A percentile compares a stretch with the other conserved stretches of the same genome.
Conservation (phyloP, 106 monocot genomes). For the Agapanthus africanus region DNA sequence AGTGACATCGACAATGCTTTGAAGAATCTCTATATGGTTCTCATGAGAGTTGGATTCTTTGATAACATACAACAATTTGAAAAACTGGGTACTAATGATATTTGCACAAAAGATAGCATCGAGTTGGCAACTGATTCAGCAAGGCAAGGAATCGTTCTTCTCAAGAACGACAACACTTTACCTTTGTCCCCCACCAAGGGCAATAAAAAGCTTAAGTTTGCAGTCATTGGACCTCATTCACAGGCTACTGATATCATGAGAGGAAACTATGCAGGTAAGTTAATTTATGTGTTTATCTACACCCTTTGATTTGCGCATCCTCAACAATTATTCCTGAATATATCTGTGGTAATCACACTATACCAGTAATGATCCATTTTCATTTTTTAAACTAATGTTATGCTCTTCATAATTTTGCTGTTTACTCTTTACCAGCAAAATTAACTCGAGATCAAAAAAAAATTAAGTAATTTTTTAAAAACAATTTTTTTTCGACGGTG, state of each 20-base stretch:
- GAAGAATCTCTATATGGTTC: constrained; percentile 11
- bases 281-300: no score
- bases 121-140: constrained; percentile 15
- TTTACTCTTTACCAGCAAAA: no score
- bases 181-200: neutral
- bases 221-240: constrained; percentile 21
- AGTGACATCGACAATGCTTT: constrained; percentile 11
- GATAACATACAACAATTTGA: neutral
- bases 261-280: constrained; percentile 29
- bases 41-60: constrained; percentile 15
- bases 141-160: constrained; percentile 20
- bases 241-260: constrained; percentile 16
- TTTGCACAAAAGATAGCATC: constrained; percentile 1
- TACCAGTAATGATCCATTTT: no score
- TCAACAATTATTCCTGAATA: no score
- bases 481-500: no score
- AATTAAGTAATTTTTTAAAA: no score
- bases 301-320: no score
- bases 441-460: no score
- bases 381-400: no score
- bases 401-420: no score
- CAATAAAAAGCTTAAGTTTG: constrained; percentile 5
- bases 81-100: neutral
- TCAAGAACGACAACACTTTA: constrained; percentile 17
- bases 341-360: no score